Base-by-base conservation (phyloP, 352 stramenopile species). In the Pythium myriotylum region DNA sequence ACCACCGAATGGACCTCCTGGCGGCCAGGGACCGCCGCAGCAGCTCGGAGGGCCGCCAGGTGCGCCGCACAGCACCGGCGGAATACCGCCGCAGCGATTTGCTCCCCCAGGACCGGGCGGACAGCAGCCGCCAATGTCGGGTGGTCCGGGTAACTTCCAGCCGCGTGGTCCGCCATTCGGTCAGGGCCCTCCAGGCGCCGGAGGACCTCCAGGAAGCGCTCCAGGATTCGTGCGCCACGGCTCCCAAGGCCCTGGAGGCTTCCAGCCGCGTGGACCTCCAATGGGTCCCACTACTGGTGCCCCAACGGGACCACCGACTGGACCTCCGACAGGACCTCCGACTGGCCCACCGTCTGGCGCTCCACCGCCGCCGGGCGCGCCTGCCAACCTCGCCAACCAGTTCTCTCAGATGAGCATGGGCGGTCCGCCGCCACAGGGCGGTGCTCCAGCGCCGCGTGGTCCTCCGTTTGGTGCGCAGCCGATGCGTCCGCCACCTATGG, bases 361-460 rank as follows among this genome's bases (percentile, higher is more conserved):
- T 42, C 32, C 52, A 17, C 29, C 27, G 33, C 50, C 42, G 22
- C 23, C 12, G 24, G 45, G 41, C 45, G 32, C 51, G 41, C 56
- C 60, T 22, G 67, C 45, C 37, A 63, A 65, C 54, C 70, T 92
- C 62, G 78, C 68, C 29, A 45, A 75, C 26, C 80, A 92, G 67
- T 92, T 92, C 56, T 66, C 65, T 35, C 81, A 86, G 51, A 90
- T 92, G 83, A 78, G 75, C 40, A 68, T 92, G 1, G 78, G 77
- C 19, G 75, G 77, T n/a, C 66, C 78, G 13, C 56, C 57, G 41
- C 55, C 50, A 9, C 56, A n/a, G 17, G 35, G 41, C 27, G 65
- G 65, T 22, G 24, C 37, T 4, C 19, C n/a, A 13, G 49, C 24
- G 26, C 65, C 59, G 29, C 65, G 59, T 33, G 59, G 59, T 42